Conservation (phyloP, 1,139 yeast genomes). For the Debaryomyces sp. region DNA sequence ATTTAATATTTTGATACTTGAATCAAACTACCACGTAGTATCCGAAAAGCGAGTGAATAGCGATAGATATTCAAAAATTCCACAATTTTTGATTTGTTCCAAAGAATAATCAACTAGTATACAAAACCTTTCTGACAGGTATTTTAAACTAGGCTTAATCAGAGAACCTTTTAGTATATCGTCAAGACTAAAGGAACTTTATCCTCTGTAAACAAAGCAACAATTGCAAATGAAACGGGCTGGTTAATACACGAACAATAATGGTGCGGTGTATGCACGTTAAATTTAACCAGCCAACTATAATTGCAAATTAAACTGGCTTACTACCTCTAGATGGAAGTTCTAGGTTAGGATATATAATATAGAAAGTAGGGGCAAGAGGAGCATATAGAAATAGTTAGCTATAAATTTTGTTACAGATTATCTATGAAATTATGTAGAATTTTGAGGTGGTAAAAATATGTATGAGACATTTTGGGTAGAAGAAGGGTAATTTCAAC, state of each 20-base stretch:
- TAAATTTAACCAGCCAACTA: background rate
- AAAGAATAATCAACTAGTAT: background rate
- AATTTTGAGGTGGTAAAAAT: background rate
- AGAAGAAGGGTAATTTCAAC: background rate
- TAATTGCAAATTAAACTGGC: background rate
- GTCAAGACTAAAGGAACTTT: background rate
- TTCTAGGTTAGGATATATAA: background rate
- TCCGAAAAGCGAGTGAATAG: constrained; percentile 1
- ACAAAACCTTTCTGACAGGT: background rate
- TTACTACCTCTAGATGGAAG: no score
- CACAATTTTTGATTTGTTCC: background rate
- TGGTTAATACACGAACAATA: constrained; percentile 1
- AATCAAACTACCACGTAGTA: background rate
- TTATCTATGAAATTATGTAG: background rate
- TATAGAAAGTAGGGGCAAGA: background rate
- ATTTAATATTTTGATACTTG: background rate
- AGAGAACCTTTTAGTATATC: background rate
- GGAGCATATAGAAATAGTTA: background rate
- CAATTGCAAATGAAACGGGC: background rate
- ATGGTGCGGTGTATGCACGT: background rate
- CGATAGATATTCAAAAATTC: background rate
- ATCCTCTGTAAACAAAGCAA: constrained; percentile 5
- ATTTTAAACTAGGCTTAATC: background rate
- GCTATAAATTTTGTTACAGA: background rate
- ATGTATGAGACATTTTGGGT: background rate